phyloP scores from a whole-genome alignment of 202 grass and related monocot genomes.

The Digitaria exilis region DNA sequence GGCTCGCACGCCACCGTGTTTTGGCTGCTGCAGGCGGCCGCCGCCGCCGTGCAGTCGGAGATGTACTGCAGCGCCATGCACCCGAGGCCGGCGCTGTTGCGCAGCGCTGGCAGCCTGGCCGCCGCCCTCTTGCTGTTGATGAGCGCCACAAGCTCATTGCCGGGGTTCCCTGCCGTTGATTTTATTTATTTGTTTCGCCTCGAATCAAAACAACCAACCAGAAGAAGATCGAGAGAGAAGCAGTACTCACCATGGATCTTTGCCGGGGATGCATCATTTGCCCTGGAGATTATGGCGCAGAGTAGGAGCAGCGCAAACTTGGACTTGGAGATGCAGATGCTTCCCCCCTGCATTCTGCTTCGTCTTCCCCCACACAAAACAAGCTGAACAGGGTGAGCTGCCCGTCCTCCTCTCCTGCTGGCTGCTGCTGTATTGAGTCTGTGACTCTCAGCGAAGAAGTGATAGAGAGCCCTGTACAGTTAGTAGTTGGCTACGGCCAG shows the following conservation, averaged over 20 bases:
- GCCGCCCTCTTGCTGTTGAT: conserved; percentile 74
- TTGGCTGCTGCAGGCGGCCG: conserved; percentile 34
- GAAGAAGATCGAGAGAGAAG: neutral
- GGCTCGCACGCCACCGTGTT: conserved; percentile 56
- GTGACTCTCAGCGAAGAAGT: too few relatives aligned
- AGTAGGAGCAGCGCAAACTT: neutral
- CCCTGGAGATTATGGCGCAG: neutral
- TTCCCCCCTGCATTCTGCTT: conserved; percentile 23
- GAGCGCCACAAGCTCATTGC: conserved; percentile 61
- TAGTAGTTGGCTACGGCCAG: too few relatives aligned
- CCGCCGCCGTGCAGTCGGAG: conserved; percentile 49
- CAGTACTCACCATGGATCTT: conserved; percentile 44
- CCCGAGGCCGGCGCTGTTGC: conserved; percentile 65
- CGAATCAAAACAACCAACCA: too few relatives aligned
- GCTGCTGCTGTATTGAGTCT: too few relatives aligned
- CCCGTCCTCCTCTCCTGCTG: neutral
- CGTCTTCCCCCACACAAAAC: too few relatives aligned
- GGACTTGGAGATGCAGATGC: neutral
- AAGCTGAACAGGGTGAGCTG: neutral
- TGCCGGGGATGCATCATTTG: conserved; percentile 19
- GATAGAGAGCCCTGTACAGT: too few relatives aligned
- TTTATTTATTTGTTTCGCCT: too few relatives aligned
- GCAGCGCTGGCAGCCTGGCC: conserved; percentile 58
- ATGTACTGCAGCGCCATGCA: conserved; percentile 91
- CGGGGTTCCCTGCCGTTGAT: conserved; percentile 79